Percentiles rank a stretch among this genome's conserved stretches.
Conservation (phyloP, 2,329 filamentous ascomycete genomes). For the Hyphodiscus sp. region DNA sequence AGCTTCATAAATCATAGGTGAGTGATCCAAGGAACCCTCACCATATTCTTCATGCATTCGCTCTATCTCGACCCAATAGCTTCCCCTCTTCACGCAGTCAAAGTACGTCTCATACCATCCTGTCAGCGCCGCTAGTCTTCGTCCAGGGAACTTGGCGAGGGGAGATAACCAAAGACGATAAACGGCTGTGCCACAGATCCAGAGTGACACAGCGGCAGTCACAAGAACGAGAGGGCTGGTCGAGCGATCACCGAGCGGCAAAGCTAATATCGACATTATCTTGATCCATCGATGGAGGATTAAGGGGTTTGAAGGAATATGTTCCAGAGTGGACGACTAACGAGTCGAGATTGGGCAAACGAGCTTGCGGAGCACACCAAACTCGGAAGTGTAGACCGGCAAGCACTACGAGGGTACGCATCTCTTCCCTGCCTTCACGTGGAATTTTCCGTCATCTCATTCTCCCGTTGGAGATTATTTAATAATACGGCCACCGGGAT, state of each 20-base stretch:
- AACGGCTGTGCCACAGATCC: neutral
- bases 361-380: neutral
- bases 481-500: too few relatives aligned
- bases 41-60: constrained; percentile 24
- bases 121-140: constrained; percentile 27
- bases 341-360: neutral
- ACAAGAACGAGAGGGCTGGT: neutral
- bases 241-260: neutral
- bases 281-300: neutral
- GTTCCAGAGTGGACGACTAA: neutral
- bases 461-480: too few relatives aligned
- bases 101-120: constrained; percentile 24
- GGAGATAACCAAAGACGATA: constrained; percentile 29
- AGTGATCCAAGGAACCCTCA: neutral
- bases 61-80: constrained; percentile 16
- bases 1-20: neutral
- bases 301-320: neutral
- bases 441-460: too few relatives aligned
- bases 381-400: too few relatives aligned
- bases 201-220: neutral
- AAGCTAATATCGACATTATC: neutral
- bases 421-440: too few relatives aligned
- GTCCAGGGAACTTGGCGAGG: constrained; percentile 28
- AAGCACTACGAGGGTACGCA: too few relatives aligned
- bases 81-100: constrained; percentile 11